Evolutionary conservation across 345 rosid genomes (phyloP).

Genomic region (Mallotus nudiflorus): DNA sequence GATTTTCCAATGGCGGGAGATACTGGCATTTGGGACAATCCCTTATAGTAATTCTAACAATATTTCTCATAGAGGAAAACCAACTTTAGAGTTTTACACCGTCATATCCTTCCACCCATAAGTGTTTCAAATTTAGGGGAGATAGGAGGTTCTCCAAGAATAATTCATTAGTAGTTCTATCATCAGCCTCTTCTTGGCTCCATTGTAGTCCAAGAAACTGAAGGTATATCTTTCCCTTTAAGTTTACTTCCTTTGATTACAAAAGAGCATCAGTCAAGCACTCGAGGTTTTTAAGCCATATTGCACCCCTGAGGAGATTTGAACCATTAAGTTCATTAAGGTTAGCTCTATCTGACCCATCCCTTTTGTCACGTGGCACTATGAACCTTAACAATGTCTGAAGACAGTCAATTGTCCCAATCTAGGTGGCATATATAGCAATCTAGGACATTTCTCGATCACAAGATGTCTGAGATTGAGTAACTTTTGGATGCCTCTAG

Average conservation of each 20-base stretch:
- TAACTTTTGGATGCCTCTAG: constrained; percentile 5
- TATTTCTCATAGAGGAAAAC: constrained; percentile 8
- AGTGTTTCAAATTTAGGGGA: constrained; percentile 16
- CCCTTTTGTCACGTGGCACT: background rate
- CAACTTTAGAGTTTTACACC: constrained; percentile 10
- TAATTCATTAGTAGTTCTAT: background rate
- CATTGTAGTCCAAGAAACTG: constrained; percentile 12
- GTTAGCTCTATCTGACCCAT: background rate
- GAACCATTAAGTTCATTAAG: constrained; percentile 18
- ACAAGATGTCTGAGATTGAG: constrained; percentile 6
- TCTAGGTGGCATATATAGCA: constrained; percentile 27
- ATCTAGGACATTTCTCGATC: background rate
- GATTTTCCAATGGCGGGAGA: constrained; percentile 12
- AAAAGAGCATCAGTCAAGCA: background rate
- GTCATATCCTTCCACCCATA: constrained; percentile 6
- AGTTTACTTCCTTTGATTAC: constrained; percentile 14
- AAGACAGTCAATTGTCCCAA: constrained; percentile 24
- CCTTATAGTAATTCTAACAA: background rate
- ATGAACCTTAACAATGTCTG: constrained; percentile 18
- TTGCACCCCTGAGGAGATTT: constrained; percentile 12
- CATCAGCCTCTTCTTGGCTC: background rate
- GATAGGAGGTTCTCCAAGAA: constrained; percentile 14
- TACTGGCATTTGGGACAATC: constrained; percentile 5
- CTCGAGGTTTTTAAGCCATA: constrained; percentile 7
- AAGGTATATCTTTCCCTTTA: constrained; percentile 17